These are phyloP conservation scores for Penicillium sp. DNA, from an alignment of 2,329 filamentous ascomycete species.

Conservation along the genomic window DNA sequence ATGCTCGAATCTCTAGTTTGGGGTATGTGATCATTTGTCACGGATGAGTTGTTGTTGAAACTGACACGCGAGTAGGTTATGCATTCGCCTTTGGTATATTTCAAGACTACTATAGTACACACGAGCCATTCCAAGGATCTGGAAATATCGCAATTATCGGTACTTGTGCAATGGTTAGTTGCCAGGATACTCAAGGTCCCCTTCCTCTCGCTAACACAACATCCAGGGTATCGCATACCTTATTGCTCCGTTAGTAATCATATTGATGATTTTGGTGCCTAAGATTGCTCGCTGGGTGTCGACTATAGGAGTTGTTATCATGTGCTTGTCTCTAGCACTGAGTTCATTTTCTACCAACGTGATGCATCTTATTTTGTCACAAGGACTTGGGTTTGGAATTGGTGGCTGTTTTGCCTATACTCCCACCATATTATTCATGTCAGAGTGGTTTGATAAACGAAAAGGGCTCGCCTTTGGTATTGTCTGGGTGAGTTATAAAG, in stretches of 20 bases:
- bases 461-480: constrained; percentile 53
- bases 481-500: constrained; percentile 41
- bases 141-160: constrained; percentile 62
- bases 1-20: constrained; percentile 26
- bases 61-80: constrained; percentile 53
- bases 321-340: constrained; percentile 35
- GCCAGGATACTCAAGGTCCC: no score
- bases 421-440: constrained; percentile 49
- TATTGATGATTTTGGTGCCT: constrained; percentile 36
- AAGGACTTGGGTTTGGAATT: constrained; percentile 43
- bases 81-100: constrained; percentile 70
- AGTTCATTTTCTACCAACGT: constrained; percentile 44
- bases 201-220: not conserved
- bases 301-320: constrained; percentile 37
- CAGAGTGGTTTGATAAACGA: constrained; percentile 52
- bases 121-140: constrained; percentile 55
- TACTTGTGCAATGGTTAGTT: constrained; percentile 58
- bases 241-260: constrained; percentile 24
- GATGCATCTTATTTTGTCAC: constrained; percentile 42
- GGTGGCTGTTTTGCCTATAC: constrained; percentile 50
- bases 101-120: constrained; percentile 65
- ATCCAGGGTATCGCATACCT: constrained; percentile 32
- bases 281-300: constrained; percentile 29
- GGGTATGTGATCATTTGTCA: constrained; percentile 13
- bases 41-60: not conserved